Evolutionary conservation across 805 yeast species (phyloP), one percentile per base, ranked within the genome.

Genomic region (Middelhovenomyces tepae): DNA sequence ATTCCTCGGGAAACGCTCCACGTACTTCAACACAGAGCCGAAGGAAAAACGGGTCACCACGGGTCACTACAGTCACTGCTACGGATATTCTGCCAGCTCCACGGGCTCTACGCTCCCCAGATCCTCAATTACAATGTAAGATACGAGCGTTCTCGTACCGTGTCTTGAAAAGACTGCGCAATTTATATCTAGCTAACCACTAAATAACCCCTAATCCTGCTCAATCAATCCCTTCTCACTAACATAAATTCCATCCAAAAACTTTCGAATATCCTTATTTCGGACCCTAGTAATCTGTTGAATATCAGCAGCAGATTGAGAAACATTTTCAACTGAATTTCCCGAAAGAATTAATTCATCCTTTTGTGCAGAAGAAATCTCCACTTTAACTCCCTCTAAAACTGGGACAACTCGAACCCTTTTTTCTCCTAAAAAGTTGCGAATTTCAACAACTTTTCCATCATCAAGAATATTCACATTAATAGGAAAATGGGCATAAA

Each of bases 241-340:
- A 57, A 87, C 96, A 68, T 87, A 87, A 71, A 87, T 85, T 84
- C 97, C 97, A 70, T 89, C 96, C 75, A 87, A 80, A 78, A 87
- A 87, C 77, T 87, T 87, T 73, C 96, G 82, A 85, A 87, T 87
- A 87, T 87, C 96, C 85, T 87, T 87, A 87, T 87, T 86, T 75
- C 94, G 82, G 64, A 84, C 95, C 67, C 89, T 78, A 75, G 95
- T 85, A 67, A 78, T 76, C 73, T 86, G 95, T 71, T 86, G 94
- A 57, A 87, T 74, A 62, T 84, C 94, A 58, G 96, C 96, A 67
- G 93, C 87, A 61, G 84, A 80, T 72, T 86, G 96, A 48, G 95
- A 87, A 53, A 86, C 96, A 59, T 76, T 82, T 71, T 86, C 95
- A 57, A 83, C 74, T 44, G 95, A 86, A 86, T 83, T 85, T 71